A percentile compares a stretch with the other conserved stretches of the same genome.
phyloP scores from a whole-genome alignment of 2,329 filamentous ascomycete genomes.

The Pestalotiopsis fici region DNA sequence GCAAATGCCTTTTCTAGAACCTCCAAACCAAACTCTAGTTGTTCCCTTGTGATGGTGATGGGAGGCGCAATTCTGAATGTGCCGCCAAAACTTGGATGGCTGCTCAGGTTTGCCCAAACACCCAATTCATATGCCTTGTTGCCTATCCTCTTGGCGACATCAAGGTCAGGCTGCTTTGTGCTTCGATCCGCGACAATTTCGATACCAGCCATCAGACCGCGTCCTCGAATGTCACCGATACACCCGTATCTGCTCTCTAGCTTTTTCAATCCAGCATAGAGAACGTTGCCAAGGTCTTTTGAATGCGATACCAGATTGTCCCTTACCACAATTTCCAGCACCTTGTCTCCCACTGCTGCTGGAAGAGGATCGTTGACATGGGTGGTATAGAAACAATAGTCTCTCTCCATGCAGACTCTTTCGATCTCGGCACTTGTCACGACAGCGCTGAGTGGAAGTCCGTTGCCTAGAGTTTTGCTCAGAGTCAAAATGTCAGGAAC shows the following conservation, averaged over 20 bases:
- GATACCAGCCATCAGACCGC: constrained; percentile 58
- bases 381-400: constrained; percentile 61
- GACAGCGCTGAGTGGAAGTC: constrained; percentile 59
- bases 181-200: constrained; percentile 55
- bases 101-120: constrained; percentile 58
- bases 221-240: constrained; percentile 62
- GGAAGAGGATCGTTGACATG: constrained; percentile 64
- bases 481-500: constrained; percentile 62
- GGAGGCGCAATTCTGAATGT: constrained; percentile 62
- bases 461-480: constrained; percentile 63
- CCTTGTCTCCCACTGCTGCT: constrained; percentile 61
- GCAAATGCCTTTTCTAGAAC: constrained; percentile 60
- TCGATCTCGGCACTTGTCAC: constrained; percentile 57
- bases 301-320: constrained; percentile 53
- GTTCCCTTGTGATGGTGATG: constrained; percentile 53
- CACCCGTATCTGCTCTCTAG: constrained; percentile 56
- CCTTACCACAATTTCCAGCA: constrained; percentile 60
- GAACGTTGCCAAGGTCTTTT: constrained; percentile 40
- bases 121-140: constrained; percentile 51
- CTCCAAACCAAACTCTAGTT: constrained; percentile 50
- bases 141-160: constrained; percentile 48
- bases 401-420: constrained; percentile 43
- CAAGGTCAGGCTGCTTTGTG: constrained; percentile 47
- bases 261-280: constrained; percentile 46
- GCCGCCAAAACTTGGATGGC: constrained; percentile 54